Base-by-base conservation (phyloP, 768 basidiomycete species). In the Auricularia sp. region DNA sequence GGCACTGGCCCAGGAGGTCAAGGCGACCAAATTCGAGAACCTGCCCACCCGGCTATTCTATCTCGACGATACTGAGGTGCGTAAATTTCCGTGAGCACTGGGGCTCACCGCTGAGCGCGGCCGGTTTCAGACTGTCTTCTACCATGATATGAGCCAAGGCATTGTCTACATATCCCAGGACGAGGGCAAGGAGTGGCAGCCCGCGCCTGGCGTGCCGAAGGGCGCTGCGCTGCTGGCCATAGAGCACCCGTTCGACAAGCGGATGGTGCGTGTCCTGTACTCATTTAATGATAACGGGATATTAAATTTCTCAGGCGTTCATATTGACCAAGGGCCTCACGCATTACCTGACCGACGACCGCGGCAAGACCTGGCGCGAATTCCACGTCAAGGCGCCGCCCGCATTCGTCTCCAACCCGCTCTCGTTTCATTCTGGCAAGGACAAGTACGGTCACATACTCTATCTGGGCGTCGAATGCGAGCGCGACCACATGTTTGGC, bases 21-120 rank as follows among this genome's bases (percentile, higher is more conserved):
- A 42, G 39, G 39, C 13, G 8, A 14, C 39, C 39, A 66, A 73
- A 8, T 91, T 96, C 74, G 71, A 82, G 61, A 89, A 90, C 73
- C 77, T 90, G 42, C 93, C 94, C 8, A 82, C 83, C 13, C 81
- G 82, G 69, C 72, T 96, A 63, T 90, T 89, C 78, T 98, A 94
- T 81, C 97, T 98, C 76, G 91, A 98, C 67, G 96, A 97, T 76
- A 88, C 92, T 6, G 75, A 87, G 36, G 95, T 95, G 69, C 33
- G 45, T 24, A 42, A 42, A 8, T 42, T 42, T 14, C 39, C 39
- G 39, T 14, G 8, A 7, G 13, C 8, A 14, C 29, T 29, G 10
- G 54, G 13, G 10, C 2, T n/a, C 45, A 45, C 39, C 29, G 42
- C 56, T 54, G 47, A 14, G 13, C 54, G 37, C 34, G 13, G 29